A percentile compares a stretch with the other conserved stretches of the same genome.
Evolutionary conservation across 768 basidiomycete genomes (phyloP).

Genomic region (Leucogyrophana mollusca): DNA sequence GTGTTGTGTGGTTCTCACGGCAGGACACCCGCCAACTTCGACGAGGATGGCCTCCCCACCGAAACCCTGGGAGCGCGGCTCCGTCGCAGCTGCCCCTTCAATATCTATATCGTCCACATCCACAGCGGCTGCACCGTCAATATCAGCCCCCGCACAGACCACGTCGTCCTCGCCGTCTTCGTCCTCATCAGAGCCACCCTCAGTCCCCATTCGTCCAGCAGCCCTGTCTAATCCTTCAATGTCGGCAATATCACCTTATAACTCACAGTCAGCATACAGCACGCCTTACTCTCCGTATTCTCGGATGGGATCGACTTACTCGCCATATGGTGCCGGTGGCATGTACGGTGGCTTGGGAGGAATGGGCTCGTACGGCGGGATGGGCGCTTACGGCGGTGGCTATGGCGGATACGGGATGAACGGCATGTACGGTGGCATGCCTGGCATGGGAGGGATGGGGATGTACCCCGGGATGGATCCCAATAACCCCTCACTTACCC

Average conservation of each 20-base stretch:
- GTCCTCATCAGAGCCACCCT: slow-evolving; percentile 34
- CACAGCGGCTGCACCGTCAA: slow-evolving; percentile 19
- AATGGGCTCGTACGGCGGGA: slow-evolving; percentile 45
- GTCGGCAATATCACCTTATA: slow-evolving; percentile 31
- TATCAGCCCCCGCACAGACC: slow-evolving; percentile 16
- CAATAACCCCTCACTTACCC: slow-evolving; percentile 66
- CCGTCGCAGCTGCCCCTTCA: slow-evolving; percentile 31
- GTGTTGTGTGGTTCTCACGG: too few species aligned
- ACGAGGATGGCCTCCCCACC: slow-evolving; percentile 76
- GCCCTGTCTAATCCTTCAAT: slow-evolving; percentile 42
- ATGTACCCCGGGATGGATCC: slow-evolving; percentile 45
- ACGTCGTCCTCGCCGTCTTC: slow-evolving; percentile 17
- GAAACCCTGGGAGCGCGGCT: slow-evolving; percentile 84
- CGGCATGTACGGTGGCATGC: slow-evolving; percentile 40
- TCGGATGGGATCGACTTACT: slow-evolving; percentile 36
- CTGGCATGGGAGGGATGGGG: slow-evolving; percentile 40
- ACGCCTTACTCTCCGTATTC: slow-evolving; percentile 52
- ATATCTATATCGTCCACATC: slow-evolving; percentile 25
- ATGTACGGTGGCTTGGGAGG: slow-evolving; percentile 42
- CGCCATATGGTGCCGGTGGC: slow-evolving; percentile 27
- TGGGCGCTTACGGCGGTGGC: slow-evolving; percentile 33
- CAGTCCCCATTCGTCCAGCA: slow-evolving; percentile 65
- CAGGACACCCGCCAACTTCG: neutral
- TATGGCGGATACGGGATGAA: slow-evolving; percentile 51
- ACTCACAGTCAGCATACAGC: slow-evolving; percentile 40